A percentile compares a stretch with the other conserved stretches of the same genome.
Evolutionary conservation across 106 monocot genomes (phyloP).

Genomic region (Phalaenopsis equestris): DNA sequence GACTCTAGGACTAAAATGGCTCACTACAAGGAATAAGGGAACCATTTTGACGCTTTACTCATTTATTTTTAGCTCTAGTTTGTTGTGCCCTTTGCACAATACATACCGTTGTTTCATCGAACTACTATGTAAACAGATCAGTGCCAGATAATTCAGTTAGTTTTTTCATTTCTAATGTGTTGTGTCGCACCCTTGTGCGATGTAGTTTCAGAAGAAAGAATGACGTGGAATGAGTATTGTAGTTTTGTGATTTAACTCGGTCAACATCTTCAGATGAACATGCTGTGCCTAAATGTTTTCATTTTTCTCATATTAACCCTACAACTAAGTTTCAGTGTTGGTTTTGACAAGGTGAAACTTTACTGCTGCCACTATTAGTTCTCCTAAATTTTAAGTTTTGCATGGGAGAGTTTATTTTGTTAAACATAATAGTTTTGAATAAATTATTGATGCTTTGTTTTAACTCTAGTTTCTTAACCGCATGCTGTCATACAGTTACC

Average conservation of each 20-base stretch:
- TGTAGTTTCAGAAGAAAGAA: no score
- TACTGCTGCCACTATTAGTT: background rate
- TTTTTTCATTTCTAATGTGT: no score
- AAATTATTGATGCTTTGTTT: background rate
- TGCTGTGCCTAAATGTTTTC: background rate
- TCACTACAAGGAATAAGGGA: no score
- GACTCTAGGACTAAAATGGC: no score
- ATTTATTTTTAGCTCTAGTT: background rate
- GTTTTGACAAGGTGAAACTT: no score
- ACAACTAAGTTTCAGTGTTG: no score
- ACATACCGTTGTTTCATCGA: background rate
- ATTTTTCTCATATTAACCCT: background rate
- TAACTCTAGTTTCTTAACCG: background rate
- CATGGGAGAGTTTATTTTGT: background rate
- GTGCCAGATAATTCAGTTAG: background rate
- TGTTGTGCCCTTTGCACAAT: background rate
- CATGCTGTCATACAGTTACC: constrained; percentile 43
- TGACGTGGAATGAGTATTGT: background rate
- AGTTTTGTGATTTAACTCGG: background rate
- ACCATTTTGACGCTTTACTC: no score
- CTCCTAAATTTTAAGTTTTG: background rate
- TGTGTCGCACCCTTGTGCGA: no score
- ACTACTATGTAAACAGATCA: background rate
- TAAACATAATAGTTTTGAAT: background rate
- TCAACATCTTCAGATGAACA: background rate